phyloP scores from a whole-genome alignment of 2,329 filamentous ascomycete genomes.

The Fusarium austroafricanum region DNA sequence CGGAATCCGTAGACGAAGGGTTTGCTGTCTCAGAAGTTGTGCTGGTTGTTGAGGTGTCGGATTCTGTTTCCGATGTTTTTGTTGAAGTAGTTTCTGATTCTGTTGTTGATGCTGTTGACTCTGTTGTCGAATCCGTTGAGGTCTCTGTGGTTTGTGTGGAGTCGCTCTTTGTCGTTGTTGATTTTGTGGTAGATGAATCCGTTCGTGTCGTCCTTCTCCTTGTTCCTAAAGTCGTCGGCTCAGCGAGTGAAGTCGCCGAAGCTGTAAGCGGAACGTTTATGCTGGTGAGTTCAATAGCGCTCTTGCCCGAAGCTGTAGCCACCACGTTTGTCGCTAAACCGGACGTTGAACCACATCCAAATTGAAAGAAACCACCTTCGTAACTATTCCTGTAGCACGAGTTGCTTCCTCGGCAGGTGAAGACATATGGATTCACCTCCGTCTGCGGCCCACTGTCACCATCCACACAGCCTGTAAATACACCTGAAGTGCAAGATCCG shows the following conservation, averaged over 20 bases:
- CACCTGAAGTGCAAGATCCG: slow-evolving; percentile 63
- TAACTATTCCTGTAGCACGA: slow-evolving; percentile 68
- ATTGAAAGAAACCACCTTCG: slow-evolving; percentile 67
- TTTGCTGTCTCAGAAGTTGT: slow-evolving; percentile 36
- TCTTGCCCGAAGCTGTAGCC: slow-evolving; percentile 58
- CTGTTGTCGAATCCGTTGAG: slow-evolving; percentile 9
- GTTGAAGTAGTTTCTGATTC: slow-evolving; percentile 23
- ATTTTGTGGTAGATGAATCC: slow-evolving; percentile 11
- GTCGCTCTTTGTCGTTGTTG: slow-evolving; percentile 17
- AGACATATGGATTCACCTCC: slow-evolving; percentile 67
- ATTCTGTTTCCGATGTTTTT: slow-evolving; percentile 21
- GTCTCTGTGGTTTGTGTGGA: slow-evolving; percentile 23
- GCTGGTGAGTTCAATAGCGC: slow-evolving; percentile 51
- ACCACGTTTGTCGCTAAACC: slow-evolving; percentile 61
- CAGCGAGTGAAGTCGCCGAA: slow-evolving; percentile 52
- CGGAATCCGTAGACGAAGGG: slow-evolving; percentile 34
- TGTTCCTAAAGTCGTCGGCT: slow-evolving; percentile 56
- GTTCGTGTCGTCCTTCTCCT: slow-evolving; percentile 30
- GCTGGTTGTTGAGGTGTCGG: slow-evolving; percentile 25
- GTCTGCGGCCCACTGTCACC: slow-evolving; percentile 61
- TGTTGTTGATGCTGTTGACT: slow-evolving; percentile 10
- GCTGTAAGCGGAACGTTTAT: slow-evolving; percentile 57
- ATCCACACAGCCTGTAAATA: slow-evolving; percentile 70
- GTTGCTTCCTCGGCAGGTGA: slow-evolving; percentile 62
- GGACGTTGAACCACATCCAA: slow-evolving; percentile 64